Conservation (phyloP, 192 early-diverging fungal genomes). For the Backusella sp. region DNA sequence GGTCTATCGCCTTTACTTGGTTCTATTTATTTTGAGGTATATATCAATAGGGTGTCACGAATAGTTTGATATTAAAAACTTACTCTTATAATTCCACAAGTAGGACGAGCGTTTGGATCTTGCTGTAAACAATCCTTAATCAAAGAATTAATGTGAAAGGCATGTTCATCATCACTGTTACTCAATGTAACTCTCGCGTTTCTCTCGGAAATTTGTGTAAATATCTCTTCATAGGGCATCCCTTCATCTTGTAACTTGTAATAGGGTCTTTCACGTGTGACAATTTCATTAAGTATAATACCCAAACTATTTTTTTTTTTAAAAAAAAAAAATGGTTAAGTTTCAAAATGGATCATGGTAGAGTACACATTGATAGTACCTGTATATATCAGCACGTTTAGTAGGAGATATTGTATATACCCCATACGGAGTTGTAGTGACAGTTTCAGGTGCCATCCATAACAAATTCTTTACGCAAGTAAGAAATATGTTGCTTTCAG, state of each 20-base stretch:
- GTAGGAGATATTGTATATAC: constrained; percentile 28
- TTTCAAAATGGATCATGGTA: neutral
- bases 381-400: constrained; percentile 42
- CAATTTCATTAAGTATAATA: constrained; percentile 45
- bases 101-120: constrained; percentile 3
- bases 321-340: constrained; percentile 13
- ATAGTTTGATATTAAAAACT: neutral
- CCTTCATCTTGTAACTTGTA: constrained; percentile 18
- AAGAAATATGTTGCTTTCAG: neutral
- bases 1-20: constrained; percentile 14
- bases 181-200: neutral
- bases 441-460: constrained; percentile 39
- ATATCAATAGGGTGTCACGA: neutral
- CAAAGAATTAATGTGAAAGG: neutral
- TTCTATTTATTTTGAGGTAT: neutral
- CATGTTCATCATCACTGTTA: neutral
- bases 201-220: neutral
- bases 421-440: constrained; percentile 14
- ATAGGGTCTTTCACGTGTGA: constrained; percentile 42
- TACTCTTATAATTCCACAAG: neutral
- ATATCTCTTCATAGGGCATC: constrained; percentile 1
- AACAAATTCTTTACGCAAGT: constrained; percentile 22
- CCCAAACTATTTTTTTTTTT: constrained; percentile 32
- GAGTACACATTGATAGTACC: constrained; percentile 14
- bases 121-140: neutral